A percentile compares a stretch with the other conserved stretches of the same genome.
Conservation (phyloP, 1,139 yeast species). For the Scheffersomyces parashehatae region DNA sequence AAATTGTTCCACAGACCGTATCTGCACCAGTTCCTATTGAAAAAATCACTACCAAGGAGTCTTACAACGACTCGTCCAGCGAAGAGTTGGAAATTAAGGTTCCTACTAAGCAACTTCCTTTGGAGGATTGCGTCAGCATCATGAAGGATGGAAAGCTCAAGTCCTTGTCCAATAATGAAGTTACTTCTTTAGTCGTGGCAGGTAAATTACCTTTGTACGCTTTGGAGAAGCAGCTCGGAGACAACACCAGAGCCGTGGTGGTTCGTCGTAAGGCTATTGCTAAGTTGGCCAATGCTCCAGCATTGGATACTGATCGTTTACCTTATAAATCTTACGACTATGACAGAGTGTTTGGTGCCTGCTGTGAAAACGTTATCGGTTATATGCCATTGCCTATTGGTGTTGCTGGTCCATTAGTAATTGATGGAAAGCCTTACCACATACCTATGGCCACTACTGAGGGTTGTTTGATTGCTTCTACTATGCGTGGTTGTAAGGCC, state of each 20-base stretch:
- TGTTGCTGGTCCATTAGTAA: slow-evolving; percentile 92
- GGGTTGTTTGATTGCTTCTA: slow-evolving; percentile 96
- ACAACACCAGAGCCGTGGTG: slow-evolving; percentile 87
- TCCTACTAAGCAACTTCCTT: slow-evolving; percentile 28
- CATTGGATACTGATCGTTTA: slow-evolving; percentile 65
- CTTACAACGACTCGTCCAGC: slow-evolving; percentile 12
- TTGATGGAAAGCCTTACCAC: slow-evolving; percentile 84
- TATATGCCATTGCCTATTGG: slow-evolving; percentile 96
- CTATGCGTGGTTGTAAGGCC: slow-evolving; percentile 99
- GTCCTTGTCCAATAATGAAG: slow-evolving; percentile 68
- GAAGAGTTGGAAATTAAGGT: slow-evolving; percentile 28
- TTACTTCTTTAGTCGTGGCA: slow-evolving; percentile 64
- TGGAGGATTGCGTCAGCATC: slow-evolving; percentile 64
- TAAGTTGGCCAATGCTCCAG: slow-evolving; percentile 77
- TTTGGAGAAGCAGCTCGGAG: slow-evolving; percentile 84
- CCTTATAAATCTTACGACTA: slow-evolving; percentile 88
- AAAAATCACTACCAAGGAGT: slow-evolving; percentile 12
- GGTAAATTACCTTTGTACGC: slow-evolving; percentile 93
- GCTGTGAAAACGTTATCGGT: slow-evolving; percentile 98
- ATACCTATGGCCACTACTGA: slow-evolving; percentile 99
- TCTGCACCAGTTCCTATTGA: background rate
- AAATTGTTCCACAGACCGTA: background rate
- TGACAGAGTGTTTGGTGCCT: slow-evolving; percentile 95
- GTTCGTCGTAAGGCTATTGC: slow-evolving; percentile 93
- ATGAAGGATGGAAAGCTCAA: slow-evolving; percentile 74